Percentiles rank a stretch among this genome's conserved stretches.
Evolutionary conservation across 1,284 basidiomycete genomes (phyloP).

Genomic region (Exsudoporus floridanus): DNA sequence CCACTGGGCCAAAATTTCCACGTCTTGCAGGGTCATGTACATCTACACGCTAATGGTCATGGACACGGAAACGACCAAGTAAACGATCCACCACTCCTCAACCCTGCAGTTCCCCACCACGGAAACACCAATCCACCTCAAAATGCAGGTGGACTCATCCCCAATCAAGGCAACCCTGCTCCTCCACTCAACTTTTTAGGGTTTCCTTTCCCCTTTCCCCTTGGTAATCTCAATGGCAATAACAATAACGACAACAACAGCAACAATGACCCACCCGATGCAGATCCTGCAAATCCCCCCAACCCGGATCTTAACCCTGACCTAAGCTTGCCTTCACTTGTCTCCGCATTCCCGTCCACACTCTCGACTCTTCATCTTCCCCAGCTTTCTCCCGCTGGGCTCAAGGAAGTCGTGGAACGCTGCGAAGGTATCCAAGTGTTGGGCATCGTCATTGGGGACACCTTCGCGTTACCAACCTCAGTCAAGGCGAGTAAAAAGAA

Average conservation of each 20-base stretch:
- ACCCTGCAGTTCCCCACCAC: too few species aligned
- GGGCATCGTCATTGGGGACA: conserved; percentile 21
- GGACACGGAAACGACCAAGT: too few species aligned
- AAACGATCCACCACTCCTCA: too few species aligned
- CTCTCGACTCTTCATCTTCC: conserved; percentile 27
- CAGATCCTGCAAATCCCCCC: conserved; percentile 4
- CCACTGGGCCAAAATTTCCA: not conserved
- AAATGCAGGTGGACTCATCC: not conserved
- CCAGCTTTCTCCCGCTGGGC: conserved; percentile 22
- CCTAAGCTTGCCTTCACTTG: conserved; percentile 3
- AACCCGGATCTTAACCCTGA: not conserved
- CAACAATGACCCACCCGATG: not conserved
- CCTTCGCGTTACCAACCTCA: conserved; percentile 7
- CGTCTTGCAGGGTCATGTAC: too few species aligned
- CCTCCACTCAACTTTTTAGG: conserved; percentile 10
- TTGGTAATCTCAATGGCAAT: conserved; percentile 5
- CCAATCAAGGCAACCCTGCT: conserved; percentile 7
- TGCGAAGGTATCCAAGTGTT: conserved; percentile 17
- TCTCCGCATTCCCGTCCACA: conserved; percentile 17
- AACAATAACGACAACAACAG: not conserved
- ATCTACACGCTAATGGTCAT: too few species aligned
- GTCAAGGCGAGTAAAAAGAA: not conserved
- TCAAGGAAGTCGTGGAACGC: conserved; percentile 23
- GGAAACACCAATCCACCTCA: conserved; percentile 10
- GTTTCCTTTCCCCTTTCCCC: conserved; percentile 11